These are phyloP conservation scores for Aspergillus sp. DNA, from an alignment of 2,329 filamentous ascomycete species.

Conservation along the genomic window DNA sequence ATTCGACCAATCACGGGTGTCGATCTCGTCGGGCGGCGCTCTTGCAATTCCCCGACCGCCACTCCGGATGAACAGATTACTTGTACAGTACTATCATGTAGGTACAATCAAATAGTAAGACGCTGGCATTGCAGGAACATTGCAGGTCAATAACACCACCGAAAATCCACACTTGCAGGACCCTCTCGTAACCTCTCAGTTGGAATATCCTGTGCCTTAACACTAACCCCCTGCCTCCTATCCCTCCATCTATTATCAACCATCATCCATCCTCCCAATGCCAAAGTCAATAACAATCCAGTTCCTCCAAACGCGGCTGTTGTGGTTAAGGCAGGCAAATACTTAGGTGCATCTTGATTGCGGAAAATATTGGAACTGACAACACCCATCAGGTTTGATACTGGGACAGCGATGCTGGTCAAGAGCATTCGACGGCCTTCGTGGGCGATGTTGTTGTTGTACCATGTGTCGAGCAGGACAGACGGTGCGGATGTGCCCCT, in stretches of 20 bases:
- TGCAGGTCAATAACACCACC: slow-evolving; percentile 41
- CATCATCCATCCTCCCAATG: slow-evolving; percentile 41
- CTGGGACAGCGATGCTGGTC: slow-evolving; percentile 60
- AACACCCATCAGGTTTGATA: slow-evolving; percentile 66
- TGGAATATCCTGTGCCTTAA: slow-evolving; percentile 49
- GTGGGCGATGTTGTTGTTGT: slow-evolving; percentile 71
- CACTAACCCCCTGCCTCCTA: slow-evolving; percentile 44
- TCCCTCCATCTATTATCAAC: slow-evolving; percentile 55
- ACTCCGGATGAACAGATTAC: no score
- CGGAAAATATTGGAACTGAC: slow-evolving; percentile 60
- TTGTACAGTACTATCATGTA: no score
- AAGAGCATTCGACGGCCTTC: slow-evolving; percentile 61
- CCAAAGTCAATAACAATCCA: slow-evolving; percentile 48
- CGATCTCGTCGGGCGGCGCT: neutral
- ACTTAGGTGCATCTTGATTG: slow-evolving; percentile 54
- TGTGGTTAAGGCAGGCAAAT: slow-evolving; percentile 55
- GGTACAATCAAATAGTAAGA: no score
- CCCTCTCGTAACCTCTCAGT: slow-evolving; percentile 48
- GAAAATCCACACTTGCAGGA: slow-evolving; percentile 43
- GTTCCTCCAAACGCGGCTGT: slow-evolving; percentile 46
- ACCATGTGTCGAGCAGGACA: slow-evolving; percentile 56
- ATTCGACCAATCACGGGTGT: neutral
- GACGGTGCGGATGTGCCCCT: slow-evolving; percentile 52
- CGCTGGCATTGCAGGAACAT: no score
- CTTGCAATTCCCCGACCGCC: neutral